Base-by-base conservation (phyloP, 805 yeast genomes). In the Yarrowia deformans region DNA sequence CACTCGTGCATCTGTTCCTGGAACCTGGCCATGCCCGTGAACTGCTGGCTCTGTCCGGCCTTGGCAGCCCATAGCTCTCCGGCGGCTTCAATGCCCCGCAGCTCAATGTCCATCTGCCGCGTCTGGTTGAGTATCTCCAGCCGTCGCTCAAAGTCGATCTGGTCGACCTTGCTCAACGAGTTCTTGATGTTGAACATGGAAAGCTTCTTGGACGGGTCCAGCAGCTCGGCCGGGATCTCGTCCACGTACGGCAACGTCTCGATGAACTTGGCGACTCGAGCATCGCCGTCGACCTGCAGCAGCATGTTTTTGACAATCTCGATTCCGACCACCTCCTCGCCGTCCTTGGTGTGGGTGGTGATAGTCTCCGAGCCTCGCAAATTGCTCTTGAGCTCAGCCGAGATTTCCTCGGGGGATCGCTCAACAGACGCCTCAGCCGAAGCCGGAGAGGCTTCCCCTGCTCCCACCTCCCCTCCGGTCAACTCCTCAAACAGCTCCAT, bases 61-160 rank as follows among this genome's bases (percentile, higher is more conserved):
- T 88, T 93, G 73, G 88, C 88, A 76, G 87, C 88, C 99, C 99
- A 94, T 77, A 90, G 89, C 74, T 89, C 91, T 71, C 85, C 87
- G 0, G 98, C 97, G 0, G 94, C 93, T 72, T 90, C 93, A 1
- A 90, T 82, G 2, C 97, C 94, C 70, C 90, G 84, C 19, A 86
- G 81, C 78, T 95, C 99, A 40, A 95, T 77, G 39, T 84, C 84
- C 56, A 85, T 81, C 77, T 95, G 97, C 76, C 99, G 86, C 34
- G 85, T 86, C 69, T 85, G 85, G 73, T 95, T 93, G 72, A 89
- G 85, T 1, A 82, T 78, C 71, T 92, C 93, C 60, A 95, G 78
- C 0, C 88, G 84, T 19, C 80, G 81, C 74, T 91, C 90, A 76
- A 93, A 94, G 69, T 77, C 75, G 6, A 64, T 74, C 56, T 81